Evolutionary conservation across 1,139 yeast species (phyloP), one percentile per base, ranked within the genome.

Genomic region (Suzukiozyma palmioleophila): DNA sequence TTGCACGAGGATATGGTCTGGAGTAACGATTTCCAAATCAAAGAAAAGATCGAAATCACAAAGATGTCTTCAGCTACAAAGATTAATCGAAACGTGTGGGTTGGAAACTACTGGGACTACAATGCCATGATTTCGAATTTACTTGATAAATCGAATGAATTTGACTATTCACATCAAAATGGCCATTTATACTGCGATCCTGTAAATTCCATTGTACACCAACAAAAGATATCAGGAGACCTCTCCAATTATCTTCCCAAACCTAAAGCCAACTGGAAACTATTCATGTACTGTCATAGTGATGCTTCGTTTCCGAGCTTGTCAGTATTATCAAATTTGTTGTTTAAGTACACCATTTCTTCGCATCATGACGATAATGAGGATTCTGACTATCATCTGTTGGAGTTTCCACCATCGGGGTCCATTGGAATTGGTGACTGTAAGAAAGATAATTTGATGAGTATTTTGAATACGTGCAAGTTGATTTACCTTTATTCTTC

Each of bases 401-500:
- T 87, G 12, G 78, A 77, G 38, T 87, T 88, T 56, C 96, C 96
- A 1, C 84, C 95, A 1, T 81, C 95, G 0, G 96, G 96, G 0
- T 78, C 89, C 0, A 65, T 86, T 21, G 85, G 89, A 0, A 62
- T 85, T 35, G 90, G 90, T 3, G 87, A 82, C 53, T 67, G 83
- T 50, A 74, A 74, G 28, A 73, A 72, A 35, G 75, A 73, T 1
- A 78, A 77, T 46, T 58, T 85, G 35, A 63, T 77, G 40, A 67
- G 79, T 8, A 72, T 85, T 32, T 62, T 84, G 31, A 83, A 83
- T 54, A 63, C 79, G 6, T 83, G 90, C 59, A 83, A 79, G 49
- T 57, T 81, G 40, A 54, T 82, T 5, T 77, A 78, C 50, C 58
- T 67, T 28, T 68, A 63, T 42, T 60, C 68, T 10, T 56, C 64